These are phyloP conservation scores for Termitomyces sp. DNA, from an alignment of 768 basidiomycete species.

Conservation along the genomic window DNA sequence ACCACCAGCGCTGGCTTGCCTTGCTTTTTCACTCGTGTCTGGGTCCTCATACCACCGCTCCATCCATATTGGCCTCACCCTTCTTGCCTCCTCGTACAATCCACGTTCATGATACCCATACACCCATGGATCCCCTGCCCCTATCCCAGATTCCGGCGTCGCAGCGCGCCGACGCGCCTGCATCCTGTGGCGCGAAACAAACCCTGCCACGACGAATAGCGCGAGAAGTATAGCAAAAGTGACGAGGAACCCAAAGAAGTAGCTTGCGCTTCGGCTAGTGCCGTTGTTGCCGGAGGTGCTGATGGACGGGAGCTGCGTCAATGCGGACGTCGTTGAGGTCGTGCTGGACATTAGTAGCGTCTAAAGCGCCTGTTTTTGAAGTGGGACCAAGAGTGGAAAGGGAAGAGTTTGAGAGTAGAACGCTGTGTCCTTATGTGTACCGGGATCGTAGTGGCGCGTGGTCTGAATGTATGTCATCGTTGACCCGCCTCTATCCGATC, in stretches of 20 bases:
- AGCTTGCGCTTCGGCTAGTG: constrained; percentile 29
- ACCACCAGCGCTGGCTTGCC: neutral
- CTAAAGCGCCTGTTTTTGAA: neutral
- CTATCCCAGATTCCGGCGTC: neutral
- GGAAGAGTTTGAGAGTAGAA: neutral
- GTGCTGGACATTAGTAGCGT: neutral
- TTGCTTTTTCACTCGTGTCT: neutral
- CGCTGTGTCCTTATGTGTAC: neutral
- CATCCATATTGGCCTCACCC: constrained; percentile 9
- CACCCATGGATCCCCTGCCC: constrained; percentile 16
- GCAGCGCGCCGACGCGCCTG: constrained; percentile 20
- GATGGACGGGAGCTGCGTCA: constrained; percentile 2
- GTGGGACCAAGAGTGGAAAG: neutral
- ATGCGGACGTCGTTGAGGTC: neutral
- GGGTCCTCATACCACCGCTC: constrained; percentile 11
- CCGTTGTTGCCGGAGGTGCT: constrained; percentile 1
- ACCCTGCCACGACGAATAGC: constrained; percentile 45
- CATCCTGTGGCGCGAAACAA: constrained; percentile 38
- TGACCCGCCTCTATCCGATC: constrained; percentile 1
- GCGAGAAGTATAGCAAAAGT: constrained; percentile 42
- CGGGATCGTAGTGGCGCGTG: constrained; percentile 5
- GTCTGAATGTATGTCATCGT: constrained; percentile 1
- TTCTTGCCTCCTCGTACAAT: neutral
- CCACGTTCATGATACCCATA: constrained; percentile 4
- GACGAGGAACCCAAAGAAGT: constrained; percentile 50